phyloP scores from a whole-genome alignment of 768 basidiomycete species.

The Fistulinella prunicolor region DNA sequence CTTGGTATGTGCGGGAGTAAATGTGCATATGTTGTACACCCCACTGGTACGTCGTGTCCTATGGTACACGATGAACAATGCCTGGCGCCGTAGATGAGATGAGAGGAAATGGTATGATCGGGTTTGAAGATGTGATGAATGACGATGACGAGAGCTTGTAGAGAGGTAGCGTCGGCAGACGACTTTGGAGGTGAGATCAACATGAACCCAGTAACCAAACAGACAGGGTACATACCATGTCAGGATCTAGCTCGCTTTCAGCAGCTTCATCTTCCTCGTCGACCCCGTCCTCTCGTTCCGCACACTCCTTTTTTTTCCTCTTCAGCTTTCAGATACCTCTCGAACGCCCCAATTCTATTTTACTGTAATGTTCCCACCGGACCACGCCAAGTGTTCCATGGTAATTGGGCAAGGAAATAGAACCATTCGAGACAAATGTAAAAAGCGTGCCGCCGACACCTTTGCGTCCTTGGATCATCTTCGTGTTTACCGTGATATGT shows the following conservation, averaged over 20 bases:
- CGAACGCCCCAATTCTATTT: slow-evolving; percentile 29
- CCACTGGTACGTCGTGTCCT: slow-evolving; percentile 3
- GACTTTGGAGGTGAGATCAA: slow-evolving; percentile 14
- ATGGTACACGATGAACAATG: no score
- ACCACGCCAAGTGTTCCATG: slow-evolving; percentile 21
- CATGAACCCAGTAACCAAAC: neutral
- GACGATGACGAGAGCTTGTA: slow-evolving; percentile 27
- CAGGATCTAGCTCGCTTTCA: slow-evolving; percentile 27
- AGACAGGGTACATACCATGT: slow-evolving; percentile 26
- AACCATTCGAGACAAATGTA: slow-evolving; percentile 54
- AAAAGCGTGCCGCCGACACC: slow-evolving; percentile 61
- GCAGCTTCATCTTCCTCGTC: slow-evolving; percentile 24
- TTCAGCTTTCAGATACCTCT: slow-evolving; percentile 25
- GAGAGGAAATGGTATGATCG: slow-evolving; percentile 32
- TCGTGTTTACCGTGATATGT: slow-evolving; percentile 62
- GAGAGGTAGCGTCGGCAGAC: slow-evolving; percentile 26
- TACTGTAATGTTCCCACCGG: slow-evolving; percentile 26
- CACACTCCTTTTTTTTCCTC: slow-evolving; percentile 29
- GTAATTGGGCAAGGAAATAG: slow-evolving; percentile 26
- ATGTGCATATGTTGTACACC: slow-evolving; percentile 18
- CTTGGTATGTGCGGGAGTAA: neutral
- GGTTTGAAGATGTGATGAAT: slow-evolving; percentile 25
- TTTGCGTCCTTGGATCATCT: slow-evolving; percentile 48
- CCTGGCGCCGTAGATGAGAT: no score
- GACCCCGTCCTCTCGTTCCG: slow-evolving; percentile 10